Evolutionary conservation across 306 rosid genomes (phyloP).

Genomic region (Acacia confusa): DNA sequence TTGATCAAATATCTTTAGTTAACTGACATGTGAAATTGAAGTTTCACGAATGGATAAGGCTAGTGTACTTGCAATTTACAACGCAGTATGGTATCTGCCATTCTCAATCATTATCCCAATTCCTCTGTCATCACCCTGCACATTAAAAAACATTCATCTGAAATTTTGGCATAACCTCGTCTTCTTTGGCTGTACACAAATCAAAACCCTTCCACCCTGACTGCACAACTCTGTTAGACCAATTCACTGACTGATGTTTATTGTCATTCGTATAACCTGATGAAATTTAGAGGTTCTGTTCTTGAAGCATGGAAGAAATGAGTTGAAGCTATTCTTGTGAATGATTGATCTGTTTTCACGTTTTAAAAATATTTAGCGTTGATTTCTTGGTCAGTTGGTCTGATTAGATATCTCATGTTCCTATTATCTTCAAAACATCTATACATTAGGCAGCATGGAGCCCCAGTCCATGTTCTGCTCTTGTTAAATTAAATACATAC

Average conservation of each 20-base stretch:
- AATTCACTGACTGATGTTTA: neutral
- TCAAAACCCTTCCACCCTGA: neutral
- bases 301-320: neutral
- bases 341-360: neutral
- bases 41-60: constrained; percentile 7
- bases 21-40: constrained; percentile 1
- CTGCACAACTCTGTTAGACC: neutral
- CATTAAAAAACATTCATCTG: neutral
- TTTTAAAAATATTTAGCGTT: neutral
- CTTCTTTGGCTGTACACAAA: constrained; percentile 1
- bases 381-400: neutral
- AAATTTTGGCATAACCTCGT: constrained; percentile 12
- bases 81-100: neutral
- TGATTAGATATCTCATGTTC: neutral
- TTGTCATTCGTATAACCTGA: neutral
- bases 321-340: neutral
- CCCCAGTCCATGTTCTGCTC: neutral
- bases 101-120: neutral
- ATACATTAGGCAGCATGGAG: neutral
- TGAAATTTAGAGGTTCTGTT: neutral
- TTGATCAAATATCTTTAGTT: neutral
- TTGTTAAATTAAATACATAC: neutral
- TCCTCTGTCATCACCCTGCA: neutral
- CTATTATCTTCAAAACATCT: neutral
- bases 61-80: neutral